phyloP scores from a whole-genome alignment of 192 early-diverging fungal species.

The Backusella australiensis region DNA sequence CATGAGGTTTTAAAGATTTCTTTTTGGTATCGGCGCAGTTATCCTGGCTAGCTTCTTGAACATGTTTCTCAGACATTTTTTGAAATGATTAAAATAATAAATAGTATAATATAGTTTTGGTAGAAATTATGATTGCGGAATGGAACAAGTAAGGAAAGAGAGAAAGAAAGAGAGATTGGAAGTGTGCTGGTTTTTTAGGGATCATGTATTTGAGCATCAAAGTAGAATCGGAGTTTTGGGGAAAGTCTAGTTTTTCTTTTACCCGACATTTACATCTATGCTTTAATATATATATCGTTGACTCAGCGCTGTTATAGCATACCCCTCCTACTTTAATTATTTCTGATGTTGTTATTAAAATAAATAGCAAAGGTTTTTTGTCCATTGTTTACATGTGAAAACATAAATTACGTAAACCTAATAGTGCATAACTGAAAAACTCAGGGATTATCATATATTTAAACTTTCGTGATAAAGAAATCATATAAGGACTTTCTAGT shows the following conservation, averaged over 20 bases:
- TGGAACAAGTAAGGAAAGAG: not conserved
- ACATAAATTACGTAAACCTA: not conserved
- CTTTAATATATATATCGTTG: not conserved
- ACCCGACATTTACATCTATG: not conserved
- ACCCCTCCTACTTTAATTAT: not conserved
- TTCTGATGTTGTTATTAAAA: not conserved
- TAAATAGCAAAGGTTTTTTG: not conserved
- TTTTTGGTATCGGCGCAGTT: not conserved
- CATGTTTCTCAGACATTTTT: not conserved
- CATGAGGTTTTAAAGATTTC: constrained; percentile 49
- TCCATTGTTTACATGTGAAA: not conserved
- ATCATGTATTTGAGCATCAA: not conserved
- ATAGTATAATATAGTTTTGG: not conserved
- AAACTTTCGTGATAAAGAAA: not conserved
- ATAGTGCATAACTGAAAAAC: not conserved
- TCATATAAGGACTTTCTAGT: not conserved
- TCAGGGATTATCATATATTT: not conserved
- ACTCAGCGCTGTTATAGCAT: not conserved
- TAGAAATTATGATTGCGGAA: not conserved
- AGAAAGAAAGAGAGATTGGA: not conserved
- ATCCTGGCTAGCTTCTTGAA: not conserved
- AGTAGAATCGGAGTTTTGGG: not conserved
- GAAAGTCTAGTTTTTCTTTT: not conserved
- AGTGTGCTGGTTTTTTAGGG: not conserved
- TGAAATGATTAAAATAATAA: not conserved